Evolutionary conservation across 2,329 filamentous ascomycete species (phyloP), one percentile per base, ranked within the genome.

Genomic region (Scytalidium lignicola): DNA sequence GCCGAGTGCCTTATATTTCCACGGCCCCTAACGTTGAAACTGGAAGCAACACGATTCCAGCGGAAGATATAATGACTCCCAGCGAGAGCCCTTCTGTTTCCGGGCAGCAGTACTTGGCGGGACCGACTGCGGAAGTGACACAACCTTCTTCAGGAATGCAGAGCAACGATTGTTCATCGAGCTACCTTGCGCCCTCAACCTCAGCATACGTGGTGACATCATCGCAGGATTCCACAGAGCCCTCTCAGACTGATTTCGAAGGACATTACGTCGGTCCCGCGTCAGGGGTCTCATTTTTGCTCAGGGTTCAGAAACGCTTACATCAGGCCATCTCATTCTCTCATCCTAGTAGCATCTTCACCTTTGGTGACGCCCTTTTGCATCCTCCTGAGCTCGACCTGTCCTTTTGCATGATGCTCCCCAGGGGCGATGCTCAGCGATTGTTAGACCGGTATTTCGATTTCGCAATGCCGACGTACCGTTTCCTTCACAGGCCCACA

Each of bases 381-480:
- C 32, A 17, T 17, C 10, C 32, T 13, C 70, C 72, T 1, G 68
- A 74, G 2, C 68, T 68, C 40, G 70, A 74, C 52, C 62, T 67
- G 1, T 67, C 67, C 0, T 70, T 71, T 46, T 74, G 71, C 49
- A 62, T 71, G 6, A 56, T 77, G 10, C 55, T 54, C 3, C 49
- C 53, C 8, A 54, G 51, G 32, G 46, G 18, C 5, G 51, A 54
- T 29, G 56, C 56, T 10, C 26, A 52, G 12, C 44, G n/a, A 6
- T 10, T 63, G 67, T 10, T 82, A 3, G 67, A 70, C 7, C 65
- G 78, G 6, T 83, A 82, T 47, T 83, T 83, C 52, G 78, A 82
- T 43, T 79, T 78, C 49, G 79, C 77, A 6, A 76, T 80, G 18
- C 77, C 79, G 0, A 83, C 79, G 0, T 80, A 82, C 54, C 72